A percentile compares a stretch with the other conserved stretches of the same genome.
phyloP scores from a whole-genome alignment of 2,329 filamentous ascomycete species.

The Decorospora gaudefroyi region DNA sequence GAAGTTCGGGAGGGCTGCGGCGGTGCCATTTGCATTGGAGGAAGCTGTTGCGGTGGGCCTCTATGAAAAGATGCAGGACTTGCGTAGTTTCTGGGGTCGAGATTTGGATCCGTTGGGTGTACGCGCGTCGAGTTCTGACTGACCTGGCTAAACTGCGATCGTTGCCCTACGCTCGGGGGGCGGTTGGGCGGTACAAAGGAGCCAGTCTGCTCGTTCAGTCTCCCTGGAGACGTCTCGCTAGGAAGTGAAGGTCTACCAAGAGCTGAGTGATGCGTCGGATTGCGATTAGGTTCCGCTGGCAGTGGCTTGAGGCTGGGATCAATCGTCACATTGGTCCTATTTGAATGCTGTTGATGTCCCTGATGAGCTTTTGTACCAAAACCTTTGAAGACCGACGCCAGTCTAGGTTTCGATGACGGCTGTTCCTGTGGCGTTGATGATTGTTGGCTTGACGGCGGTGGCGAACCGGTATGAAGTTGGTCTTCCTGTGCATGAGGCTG shows the following conservation, averaged over 20 bases:
- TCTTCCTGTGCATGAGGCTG: conserved; percentile 51
- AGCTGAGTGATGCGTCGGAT: conserved; percentile 32
- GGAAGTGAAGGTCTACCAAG: conserved; percentile 31
- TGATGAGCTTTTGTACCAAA: conserved; percentile 35
- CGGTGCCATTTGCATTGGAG: conserved; percentile 13
- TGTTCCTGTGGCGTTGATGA: conserved; percentile 30
- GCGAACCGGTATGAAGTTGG: conserved; percentile 46
- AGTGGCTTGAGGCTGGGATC: conserved; percentile 5
- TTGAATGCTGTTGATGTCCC: conserved; percentile 17
- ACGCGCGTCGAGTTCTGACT: conserved; percentile 38
- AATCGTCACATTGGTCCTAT: conserved; percentile 2
- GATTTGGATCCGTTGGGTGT: conserved; percentile 36
- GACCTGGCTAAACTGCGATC: conserved; percentile 37
- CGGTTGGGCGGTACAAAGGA: conserved; percentile 22
- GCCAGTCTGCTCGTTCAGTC: conserved; percentile 22
- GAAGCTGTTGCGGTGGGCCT: conserved; percentile 30
- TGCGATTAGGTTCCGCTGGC: conserved; percentile 19
- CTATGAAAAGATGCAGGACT: conserved; percentile 29
- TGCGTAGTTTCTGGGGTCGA: conserved; percentile 34
- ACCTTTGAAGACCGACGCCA: conserved; percentile 55
- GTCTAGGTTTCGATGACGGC: conserved; percentile 28
- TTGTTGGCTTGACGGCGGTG: conserved; percentile 33
- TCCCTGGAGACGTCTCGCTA: conserved; percentile 21
- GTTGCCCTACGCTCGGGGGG: conserved; percentile 33
- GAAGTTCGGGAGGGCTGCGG: conserved; percentile 19